Base-by-base conservation (phyloP, 805 yeast genomes). In the Starmera dryadoides region DNA sequence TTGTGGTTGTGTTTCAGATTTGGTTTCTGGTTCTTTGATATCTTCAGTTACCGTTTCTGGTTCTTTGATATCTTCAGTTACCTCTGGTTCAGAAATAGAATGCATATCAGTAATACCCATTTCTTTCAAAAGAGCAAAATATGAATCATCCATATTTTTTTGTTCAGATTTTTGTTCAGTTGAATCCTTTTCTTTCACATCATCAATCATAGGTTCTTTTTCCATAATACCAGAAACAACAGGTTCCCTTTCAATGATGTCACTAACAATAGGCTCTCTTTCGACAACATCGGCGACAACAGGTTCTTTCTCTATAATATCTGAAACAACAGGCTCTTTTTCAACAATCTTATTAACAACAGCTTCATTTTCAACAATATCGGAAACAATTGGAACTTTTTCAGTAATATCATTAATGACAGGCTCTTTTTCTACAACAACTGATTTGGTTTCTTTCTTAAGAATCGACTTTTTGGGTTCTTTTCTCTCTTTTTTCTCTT, bases 111-210 rank as follows among this genome's bases (percentile, higher is more conserved):
- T 25, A 7, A 60, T 40, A 6, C 60, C 66, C 67, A 64, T 60
- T 43, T 65, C 68, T 22, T 49, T 50, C 28, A 64, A 40, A 12
- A 64, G 38, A 25, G 56, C 60, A 14, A 48, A 40, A n/a, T 63
- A 42, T 40, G 63, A 62, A 36, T 58, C 55, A 8, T 57, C 56
- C 6, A 6, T 21, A 9, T 9, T 21, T 17, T 32, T 10, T 18
- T 14, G 34, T 19, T 19, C 8, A 11, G 22, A 18, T 20, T 21
- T n/a, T 4, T 48, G 49, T 28, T 6, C 7, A 14, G 4, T 14
- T 25, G 28, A 25, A 25, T 11, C 4, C 10, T 25, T 25, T 25
- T 25, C 28, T 4, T 11, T 25, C 4, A 25, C 12, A 25, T 4
- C 28, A 12, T 6, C 11, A 25, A 7, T 7, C 5, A 25, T n/a